Evolutionary conservation across 352 stramenopile genomes (phyloP).

Genomic region (Globisporangium camurandrum): DNA sequence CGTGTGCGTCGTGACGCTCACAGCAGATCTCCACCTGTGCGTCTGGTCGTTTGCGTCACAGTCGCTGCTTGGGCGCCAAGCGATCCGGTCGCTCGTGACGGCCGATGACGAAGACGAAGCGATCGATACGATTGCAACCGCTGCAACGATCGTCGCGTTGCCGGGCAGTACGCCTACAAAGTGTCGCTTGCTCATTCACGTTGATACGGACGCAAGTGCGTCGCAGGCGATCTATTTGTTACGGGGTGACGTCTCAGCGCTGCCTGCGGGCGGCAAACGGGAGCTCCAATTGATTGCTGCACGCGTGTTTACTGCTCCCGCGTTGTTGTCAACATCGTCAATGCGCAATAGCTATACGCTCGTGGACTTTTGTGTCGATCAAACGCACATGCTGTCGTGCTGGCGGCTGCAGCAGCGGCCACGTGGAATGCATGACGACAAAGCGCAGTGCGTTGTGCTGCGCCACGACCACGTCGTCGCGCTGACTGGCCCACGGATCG

Average conservation of each 20-base stretch:
- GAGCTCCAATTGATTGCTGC: constrained; percentile 40
- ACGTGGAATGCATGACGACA: too few species aligned
- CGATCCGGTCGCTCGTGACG: constrained; percentile 30
- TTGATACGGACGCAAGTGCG: constrained; percentile 46
- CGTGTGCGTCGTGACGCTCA: constrained; percentile 62
- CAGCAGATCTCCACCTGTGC: constrained; percentile 52
- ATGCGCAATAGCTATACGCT: constrained; percentile 60
- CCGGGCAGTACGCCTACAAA: constrained; percentile 43
- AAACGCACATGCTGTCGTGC: constrained; percentile 60
- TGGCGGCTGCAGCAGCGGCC: constrained; percentile 56
- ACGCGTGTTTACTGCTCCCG: constrained; percentile 42
- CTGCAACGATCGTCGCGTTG: constrained; percentile 56
- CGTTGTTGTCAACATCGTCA: constrained; percentile 3
- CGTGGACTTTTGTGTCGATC: constrained; percentile 66
- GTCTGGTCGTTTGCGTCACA: constrained; percentile 65
- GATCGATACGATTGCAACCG: constrained; percentile 31
- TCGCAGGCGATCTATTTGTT: constrained; percentile 58
- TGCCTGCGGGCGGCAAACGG: constrained; percentile 15
- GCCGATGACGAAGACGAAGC: constrained; percentile 28
- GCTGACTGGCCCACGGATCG: constrained; percentile 45
- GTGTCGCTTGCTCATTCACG: constrained; percentile 54
- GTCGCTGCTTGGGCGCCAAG: constrained; percentile 56
- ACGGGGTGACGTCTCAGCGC: constrained; percentile 37
- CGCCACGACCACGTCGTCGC: constrained; percentile 67
- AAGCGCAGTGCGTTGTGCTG: too few species aligned